Base-by-base conservation (phyloP, 1,284 basidiomycete genomes). In the Ganoderma resinaceum region DNA sequence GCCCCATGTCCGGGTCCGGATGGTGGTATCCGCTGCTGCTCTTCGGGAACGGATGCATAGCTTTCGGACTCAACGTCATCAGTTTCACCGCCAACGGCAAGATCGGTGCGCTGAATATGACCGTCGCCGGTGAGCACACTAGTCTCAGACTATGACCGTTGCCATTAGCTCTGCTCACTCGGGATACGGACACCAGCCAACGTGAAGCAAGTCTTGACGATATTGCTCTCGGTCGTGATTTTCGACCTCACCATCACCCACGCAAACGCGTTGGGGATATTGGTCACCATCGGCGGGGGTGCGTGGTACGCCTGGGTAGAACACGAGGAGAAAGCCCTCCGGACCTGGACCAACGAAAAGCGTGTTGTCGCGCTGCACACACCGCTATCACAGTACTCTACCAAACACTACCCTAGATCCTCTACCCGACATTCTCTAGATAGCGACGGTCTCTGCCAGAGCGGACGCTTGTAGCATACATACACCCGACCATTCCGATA, bases 141-240 rank as follows among this genome's bases (percentile, higher is more conserved):
- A 18, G n/a, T 40, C 14, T 6, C 29, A 12, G 9, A 26, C 59
- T 5, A 40, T 38, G 18, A 58, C 23, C 35, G 42, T n/a, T n/a
- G 6, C 33, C 63, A 62, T 20, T 65, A 26, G 59, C 67, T 35
- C 26, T 67, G 46, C 35, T 68, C 31, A 67, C 52, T 59, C 33
- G 11, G 11, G 37, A 7, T 26, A 2, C 66, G 12, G 4, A 9
- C 46, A 11, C 9, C 74, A 93, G 94, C 91, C 63, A 96, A 96
- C 77, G 89, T 96, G 66, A 98, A 98, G 81, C 96, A 98, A 78
- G 96, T 96, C n/a, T 80, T 98, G 70, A 97, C 96, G 1, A 91
- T 98, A 71, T 84, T 96, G 2, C 88, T 92, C 63, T 95, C 95
- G 0, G 94, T 98, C 12, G 74, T 87, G 43, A 85, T 97, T 40